Evolutionary conservation across 805 yeast species (phyloP).

Genomic region (Lachancea mirantina): DNA sequence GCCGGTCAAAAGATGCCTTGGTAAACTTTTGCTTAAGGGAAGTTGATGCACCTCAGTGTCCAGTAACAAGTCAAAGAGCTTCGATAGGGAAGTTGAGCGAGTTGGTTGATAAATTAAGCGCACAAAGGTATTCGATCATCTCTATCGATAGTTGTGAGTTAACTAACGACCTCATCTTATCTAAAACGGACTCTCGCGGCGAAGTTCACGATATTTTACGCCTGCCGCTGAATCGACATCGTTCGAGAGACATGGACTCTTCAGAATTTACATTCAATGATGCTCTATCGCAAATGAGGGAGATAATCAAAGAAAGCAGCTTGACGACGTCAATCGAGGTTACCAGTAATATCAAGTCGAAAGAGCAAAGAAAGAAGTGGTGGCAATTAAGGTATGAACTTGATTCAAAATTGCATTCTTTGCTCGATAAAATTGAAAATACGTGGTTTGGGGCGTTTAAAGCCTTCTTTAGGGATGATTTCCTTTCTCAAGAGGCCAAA

Average conservation of each 20-base stretch:
- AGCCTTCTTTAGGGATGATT: conserved; percentile 46
- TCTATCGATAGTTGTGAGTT: conserved; percentile 53
- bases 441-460: conserved; percentile 75
- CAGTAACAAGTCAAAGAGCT: too few relatives aligned
- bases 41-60: too few relatives aligned
- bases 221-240: conserved; percentile 51
- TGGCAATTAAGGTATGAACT: conserved; percentile 63
- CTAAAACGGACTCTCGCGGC: conserved; percentile 34
- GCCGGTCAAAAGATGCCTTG: too few relatives aligned
- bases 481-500: conserved; percentile 23
- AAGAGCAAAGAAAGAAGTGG: conserved; percentile 63
- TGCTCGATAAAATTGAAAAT: conserved; percentile 53
- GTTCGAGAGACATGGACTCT: conserved; percentile 39
- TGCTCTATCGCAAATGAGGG: conserved; percentile 39
- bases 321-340: conserved; percentile 47
- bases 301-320: conserved; percentile 57
- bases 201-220: conserved; percentile 42
- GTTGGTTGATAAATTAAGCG: too few relatives aligned
- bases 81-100: too few relatives aligned
- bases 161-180: conserved; percentile 51
- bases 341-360: conserved; percentile 45
- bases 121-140: too few relatives aligned
- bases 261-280: conserved; percentile 37
- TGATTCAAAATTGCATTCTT: conserved; percentile 46
- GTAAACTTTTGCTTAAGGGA: too few relatives aligned